Conservation (phyloP, 2,329 filamentous ascomycete genomes). For the Ophiosphaerella korrae region DNA sequence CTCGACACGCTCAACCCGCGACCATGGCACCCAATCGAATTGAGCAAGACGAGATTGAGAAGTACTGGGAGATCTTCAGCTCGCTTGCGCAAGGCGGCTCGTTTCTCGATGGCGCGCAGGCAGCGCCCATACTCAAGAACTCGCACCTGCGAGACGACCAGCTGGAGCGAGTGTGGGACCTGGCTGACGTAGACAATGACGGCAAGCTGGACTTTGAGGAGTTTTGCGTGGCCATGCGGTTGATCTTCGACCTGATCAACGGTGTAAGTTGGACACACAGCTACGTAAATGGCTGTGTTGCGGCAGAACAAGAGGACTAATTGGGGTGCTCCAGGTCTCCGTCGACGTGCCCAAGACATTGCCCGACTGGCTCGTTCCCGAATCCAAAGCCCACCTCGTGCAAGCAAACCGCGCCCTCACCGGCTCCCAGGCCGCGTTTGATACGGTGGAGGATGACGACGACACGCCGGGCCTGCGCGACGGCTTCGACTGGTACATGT, state of each 20-base stretch:
- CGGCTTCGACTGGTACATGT: constrained; percentile 99
- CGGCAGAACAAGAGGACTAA: neutral
- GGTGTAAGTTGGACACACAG: constrained; percentile 62
- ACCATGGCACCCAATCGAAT: constrained; percentile 59
- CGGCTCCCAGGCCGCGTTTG: constrained; percentile 80
- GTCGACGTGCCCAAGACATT: constrained; percentile 79
- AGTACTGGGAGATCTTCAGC: constrained; percentile 81
- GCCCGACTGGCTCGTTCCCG: constrained; percentile 96
- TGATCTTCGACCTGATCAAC: constrained; percentile 97
- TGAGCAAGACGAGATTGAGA: constrained; percentile 75
- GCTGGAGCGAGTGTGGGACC: constrained; percentile 96
- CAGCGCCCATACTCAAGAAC: constrained; percentile 74
- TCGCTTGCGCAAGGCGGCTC: constrained; percentile 68
- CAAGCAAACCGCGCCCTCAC: constrained; percentile 61
- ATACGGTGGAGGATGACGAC: constrained; percentile 77
- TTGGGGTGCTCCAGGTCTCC: constrained; percentile 65
- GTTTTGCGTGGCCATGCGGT: constrained; percentile 97
- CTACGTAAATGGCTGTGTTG: neutral
- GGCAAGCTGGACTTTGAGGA: constrained; percentile 98
- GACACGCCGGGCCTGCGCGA: constrained; percentile 87
- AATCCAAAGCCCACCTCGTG: constrained; percentile 63
- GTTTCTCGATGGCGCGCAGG: constrained; percentile 71
- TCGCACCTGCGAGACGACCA: constrained; percentile 76
- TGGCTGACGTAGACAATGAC: constrained; percentile 96
- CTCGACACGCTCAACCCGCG: neutral